Evolutionary conservation across 768 basidiomycete genomes (phyloP).

Genomic region (Tulasnella sp.): DNA sequence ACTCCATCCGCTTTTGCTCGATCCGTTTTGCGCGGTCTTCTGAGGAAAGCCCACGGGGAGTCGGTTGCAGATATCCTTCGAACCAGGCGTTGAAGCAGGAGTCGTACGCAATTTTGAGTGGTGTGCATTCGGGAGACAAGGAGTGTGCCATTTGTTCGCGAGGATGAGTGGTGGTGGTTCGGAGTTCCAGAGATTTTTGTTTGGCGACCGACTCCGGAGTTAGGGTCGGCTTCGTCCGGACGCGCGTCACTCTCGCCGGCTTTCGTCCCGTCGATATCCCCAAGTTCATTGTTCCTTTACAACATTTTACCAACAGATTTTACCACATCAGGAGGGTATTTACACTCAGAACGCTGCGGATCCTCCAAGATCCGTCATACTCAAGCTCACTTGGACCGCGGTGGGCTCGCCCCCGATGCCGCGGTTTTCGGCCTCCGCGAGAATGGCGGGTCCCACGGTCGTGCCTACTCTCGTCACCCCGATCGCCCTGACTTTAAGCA

Average conservation of each 20-base stretch:
- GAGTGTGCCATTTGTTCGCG: slow-evolving; percentile 62
- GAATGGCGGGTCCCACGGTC: slow-evolving; percentile 14
- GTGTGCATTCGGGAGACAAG: slow-evolving; percentile 74
- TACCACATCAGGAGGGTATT: neutral
- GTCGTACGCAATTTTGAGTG: slow-evolving; percentile 82
- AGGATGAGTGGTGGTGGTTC: neutral
- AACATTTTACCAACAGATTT: neutral
- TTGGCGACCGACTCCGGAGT: neutral
- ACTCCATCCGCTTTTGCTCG: slow-evolving; percentile 74
- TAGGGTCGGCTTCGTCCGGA: neutral
- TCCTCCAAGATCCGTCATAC: neutral
- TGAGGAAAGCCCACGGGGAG: slow-evolving; percentile 23
- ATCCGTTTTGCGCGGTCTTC: slow-evolving; percentile 49
- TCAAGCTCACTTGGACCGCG: slow-evolving; percentile 11
- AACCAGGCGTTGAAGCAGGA: slow-evolving; percentile 97
- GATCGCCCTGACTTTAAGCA: slow-evolving; percentile 15
- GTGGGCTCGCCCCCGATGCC: slow-evolving; percentile 14
- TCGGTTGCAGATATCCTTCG: slow-evolving; percentile 86
- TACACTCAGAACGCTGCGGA: neutral
- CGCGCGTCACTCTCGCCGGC: neutral
- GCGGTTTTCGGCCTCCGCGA: slow-evolving; percentile 15
- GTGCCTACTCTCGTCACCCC: slow-evolving; percentile 16
- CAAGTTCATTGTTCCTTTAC: too few species aligned
- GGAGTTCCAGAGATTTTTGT: neutral
- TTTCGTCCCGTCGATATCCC: too few species aligned